Percentiles rank a stretch among this genome's conserved stretches.
Evolutionary conservation across 768 basidiomycete genomes (phyloP).

Genomic region (Psilocybe subaeruginosa): DNA sequence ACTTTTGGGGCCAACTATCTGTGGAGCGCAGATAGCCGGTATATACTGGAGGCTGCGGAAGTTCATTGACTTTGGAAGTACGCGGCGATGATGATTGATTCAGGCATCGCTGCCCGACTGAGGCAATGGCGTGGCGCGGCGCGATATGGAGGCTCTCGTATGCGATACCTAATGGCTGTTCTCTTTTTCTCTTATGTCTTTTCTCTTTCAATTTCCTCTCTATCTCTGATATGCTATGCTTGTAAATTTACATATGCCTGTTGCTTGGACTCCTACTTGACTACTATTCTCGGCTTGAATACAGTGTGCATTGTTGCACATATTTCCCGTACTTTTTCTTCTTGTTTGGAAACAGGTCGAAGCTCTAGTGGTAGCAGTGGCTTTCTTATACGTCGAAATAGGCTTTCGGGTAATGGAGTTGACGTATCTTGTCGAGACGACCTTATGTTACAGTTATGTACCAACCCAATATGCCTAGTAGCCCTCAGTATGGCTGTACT

Average conservation of each 20-base stretch:
- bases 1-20: neutral
- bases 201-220: constrained; percentile 18
- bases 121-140: neutral
- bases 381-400: too few species aligned
- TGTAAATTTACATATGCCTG: constrained; percentile 11
- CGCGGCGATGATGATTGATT: neutral
- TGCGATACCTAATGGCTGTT: neutral
- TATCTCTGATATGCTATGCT: constrained; percentile 14
- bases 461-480: neutral
- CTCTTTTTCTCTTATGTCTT: constrained; percentile 24
- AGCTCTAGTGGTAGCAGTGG: neutral
- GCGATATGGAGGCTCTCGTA: neutral
- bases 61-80: constrained; percentile 7
- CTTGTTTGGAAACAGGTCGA: neutral
- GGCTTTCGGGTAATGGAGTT: too few species aligned
- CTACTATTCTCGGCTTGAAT: neutral
- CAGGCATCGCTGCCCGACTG: neutral
- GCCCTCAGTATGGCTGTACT: neutral
- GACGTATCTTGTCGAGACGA: neutral
- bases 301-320: neutral
- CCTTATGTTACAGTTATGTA: neutral
- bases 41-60: neutral
- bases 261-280: constrained; percentile 7
- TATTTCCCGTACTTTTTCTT: constrained; percentile 8
- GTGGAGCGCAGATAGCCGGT: neutral